Percentiles rank a stretch among this genome's conserved stretches.
phyloP scores from a whole-genome alignment of 495 filamentous ascomycete genomes.

The Xylaria intraflava region DNA sequence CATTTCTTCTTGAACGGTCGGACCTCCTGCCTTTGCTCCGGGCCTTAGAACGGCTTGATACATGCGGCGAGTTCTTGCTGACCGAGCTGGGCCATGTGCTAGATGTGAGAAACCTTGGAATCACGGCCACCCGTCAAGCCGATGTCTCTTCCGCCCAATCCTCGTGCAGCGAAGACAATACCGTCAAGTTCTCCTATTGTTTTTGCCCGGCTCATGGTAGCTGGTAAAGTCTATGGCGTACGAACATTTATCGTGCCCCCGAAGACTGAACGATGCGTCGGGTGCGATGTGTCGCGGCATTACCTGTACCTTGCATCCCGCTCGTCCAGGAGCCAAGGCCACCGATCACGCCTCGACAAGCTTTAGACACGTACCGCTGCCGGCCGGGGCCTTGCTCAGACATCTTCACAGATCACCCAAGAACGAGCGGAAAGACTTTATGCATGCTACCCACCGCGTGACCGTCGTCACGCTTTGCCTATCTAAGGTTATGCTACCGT shows the following conservation, averaged over 20 bases:
- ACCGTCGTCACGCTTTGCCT: conserved; percentile 22
- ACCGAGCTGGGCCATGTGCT: conserved; percentile 32
- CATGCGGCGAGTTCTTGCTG: conserved; percentile 29
- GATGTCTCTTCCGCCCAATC: conserved; percentile 25
- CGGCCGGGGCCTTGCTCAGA: conserved; percentile 22
- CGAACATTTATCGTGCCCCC: conserved; percentile 27
- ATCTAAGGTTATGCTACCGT: conserved; percentile 11
- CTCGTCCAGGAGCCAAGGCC: conserved; percentile 18
- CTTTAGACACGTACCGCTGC: conserved; percentile 26
- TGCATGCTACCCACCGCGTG: conserved; percentile 21
- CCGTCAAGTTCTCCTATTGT: conserved; percentile 28
- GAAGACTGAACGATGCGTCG: conserved; percentile 21
- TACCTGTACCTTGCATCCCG: conserved; percentile 21
- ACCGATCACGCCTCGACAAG: conserved; percentile 28
- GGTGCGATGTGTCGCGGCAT: conserved; percentile 27
- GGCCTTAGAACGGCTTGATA: conserved; percentile 16
- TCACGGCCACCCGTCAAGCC: conserved; percentile 23
- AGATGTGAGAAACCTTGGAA: conserved; percentile 30
- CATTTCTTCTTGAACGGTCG: conserved; percentile 17
- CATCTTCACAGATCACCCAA: conserved; percentile 1
- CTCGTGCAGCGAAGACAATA: conserved; percentile 26
- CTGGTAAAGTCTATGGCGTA: conserved; percentile 21
- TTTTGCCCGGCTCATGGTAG: conserved; percentile 26
- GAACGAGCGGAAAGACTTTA: conserved; percentile 17
- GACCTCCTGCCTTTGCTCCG: conserved; percentile 19